Evolutionary conservation across 345 rosid species (phyloP).

Genomic region (Cochlearia excelsa): DNA sequence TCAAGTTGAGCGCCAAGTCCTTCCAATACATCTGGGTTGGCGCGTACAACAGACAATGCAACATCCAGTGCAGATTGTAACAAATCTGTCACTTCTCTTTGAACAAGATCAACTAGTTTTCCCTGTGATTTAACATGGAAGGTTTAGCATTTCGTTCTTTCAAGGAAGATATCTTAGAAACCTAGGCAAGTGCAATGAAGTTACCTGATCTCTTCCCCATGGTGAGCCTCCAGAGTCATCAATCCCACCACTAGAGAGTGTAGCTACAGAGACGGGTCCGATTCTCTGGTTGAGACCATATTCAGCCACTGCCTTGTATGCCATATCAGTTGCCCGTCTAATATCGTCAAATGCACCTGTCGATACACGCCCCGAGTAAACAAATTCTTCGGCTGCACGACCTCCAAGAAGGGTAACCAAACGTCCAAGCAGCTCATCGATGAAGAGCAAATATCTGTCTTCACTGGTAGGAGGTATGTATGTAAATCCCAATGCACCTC

Average conservation of each 20-base stretch:
- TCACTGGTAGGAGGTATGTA: constrained; percentile 81
- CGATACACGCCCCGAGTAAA: constrained; percentile 84
- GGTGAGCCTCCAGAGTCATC: constrained; percentile 68
- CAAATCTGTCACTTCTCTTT: constrained; percentile 73
- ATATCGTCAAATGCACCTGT: constrained; percentile 98
- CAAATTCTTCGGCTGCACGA: constrained; percentile 95
- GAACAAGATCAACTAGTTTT: constrained; percentile 86
- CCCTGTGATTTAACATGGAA: constrained; percentile 51
- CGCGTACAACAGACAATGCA: constrained; percentile 77
- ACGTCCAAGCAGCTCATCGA: constrained; percentile 91
- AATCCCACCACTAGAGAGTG: constrained; percentile 83
- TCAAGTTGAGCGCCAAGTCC: constrained; percentile 93
- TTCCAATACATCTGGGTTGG: constrained; percentile 81
- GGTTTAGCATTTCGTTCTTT: constrained; percentile 8
- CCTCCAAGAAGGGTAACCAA: constrained; percentile 97
- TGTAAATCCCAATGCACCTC: constrained; percentile 94
- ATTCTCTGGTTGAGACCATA: constrained; percentile 86
- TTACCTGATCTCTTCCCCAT: constrained; percentile 94
- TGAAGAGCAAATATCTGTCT: constrained; percentile 88
- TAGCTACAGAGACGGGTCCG: constrained; percentile 83
- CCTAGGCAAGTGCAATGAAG: constrained; percentile 4
- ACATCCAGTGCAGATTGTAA: constrained; percentile 74
- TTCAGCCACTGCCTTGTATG: constrained; percentile 95
- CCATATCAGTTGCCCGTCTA: constrained; percentile 89
- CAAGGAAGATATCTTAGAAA: not conserved